phyloP scores from a whole-genome alignment of 805 yeast species.

The Grigorovia yakushimaensis region DNA sequence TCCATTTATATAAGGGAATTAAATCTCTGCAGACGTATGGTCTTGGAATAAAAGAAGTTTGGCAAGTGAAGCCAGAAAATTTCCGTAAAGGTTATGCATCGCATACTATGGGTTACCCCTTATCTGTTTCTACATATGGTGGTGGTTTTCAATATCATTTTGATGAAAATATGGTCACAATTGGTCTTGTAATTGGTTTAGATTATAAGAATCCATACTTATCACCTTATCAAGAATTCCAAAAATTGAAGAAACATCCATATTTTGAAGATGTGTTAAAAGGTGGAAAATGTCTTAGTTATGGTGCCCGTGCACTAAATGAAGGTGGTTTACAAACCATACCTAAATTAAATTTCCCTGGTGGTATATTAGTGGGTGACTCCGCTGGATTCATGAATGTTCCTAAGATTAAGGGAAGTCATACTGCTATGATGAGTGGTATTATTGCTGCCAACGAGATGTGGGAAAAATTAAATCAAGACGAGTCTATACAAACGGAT shows the following conservation, averaged over 20 bases:
- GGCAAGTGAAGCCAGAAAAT: slow-evolving; percentile 84
- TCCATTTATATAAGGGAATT: slow-evolving; percentile 51
- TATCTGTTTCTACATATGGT: slow-evolving; percentile 67
- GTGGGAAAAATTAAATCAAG: slow-evolving; percentile 16
- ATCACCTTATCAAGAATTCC: slow-evolving; percentile 94
- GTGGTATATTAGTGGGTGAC: slow-evolving; percentile 92
- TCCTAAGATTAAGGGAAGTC: slow-evolving; percentile 95
- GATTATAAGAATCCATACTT: slow-evolving; percentile 93
- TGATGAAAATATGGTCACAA: slow-evolving; percentile 83
- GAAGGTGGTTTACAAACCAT: slow-evolving; percentile 96
- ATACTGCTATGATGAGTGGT: slow-evolving; percentile 94
- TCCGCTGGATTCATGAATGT: slow-evolving; percentile 96
- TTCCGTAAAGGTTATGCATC: slow-evolving; percentile 73
- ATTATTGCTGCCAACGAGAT: slow-evolving; percentile 88
- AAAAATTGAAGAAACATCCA: slow-evolving; percentile 87
- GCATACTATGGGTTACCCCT: slow-evolving; percentile 86
- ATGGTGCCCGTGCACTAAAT: slow-evolving; percentile 92
- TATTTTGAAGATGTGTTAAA: slow-evolving; percentile 61
- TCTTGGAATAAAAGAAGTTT: slow-evolving; percentile 88
- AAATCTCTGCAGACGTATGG: slow-evolving; percentile 82
- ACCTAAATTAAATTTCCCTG: slow-evolving; percentile 87
- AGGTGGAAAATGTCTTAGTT: slow-evolving; percentile 88
- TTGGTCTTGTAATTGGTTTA: slow-evolving; percentile 90
- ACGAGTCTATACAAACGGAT: slow-evolving; percentile 27
- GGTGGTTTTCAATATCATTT: slow-evolving; percentile 98